Base-by-base conservation (phyloP, 345 rosid species). In the Toxicodendron radicans region DNA sequence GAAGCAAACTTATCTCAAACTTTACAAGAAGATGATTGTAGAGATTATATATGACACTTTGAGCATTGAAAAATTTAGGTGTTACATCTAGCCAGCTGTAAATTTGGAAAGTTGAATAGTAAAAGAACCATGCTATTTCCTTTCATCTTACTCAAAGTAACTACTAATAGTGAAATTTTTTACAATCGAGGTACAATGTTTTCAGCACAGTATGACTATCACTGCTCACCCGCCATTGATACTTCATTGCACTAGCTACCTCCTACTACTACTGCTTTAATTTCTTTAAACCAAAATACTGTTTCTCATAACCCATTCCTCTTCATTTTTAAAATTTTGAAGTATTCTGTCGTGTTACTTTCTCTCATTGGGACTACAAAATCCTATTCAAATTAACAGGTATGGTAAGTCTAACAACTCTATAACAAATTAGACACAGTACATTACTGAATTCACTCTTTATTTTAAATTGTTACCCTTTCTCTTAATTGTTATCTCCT, bases 61-160 rank as follows among this genome's bases (percentile, higher is more conserved):
- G 18, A 49, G 43, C 70, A 16, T 69, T 54, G 60, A 8, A 35
- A 27, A 20, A 13, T 45, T 20, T 69, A 54, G 13, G 17, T 12
- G 59, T 12, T 12, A n/a, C 54, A 12, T 57, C 3, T 27, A 46
- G 58, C 67, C 67, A 59, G 67, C 73, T 75, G 67, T 66, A 67
- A 67, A 66, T 32, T 30, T 14, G 20, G n/a, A 67, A 75, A 67
- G 78, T 48, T 33, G 73, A 67, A 59, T 2, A 68, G 24, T 72
- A 75, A 52, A 13, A 3, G 53, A 59, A 58, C 33, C 58, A 38
- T 41, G 30, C 12, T 3, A 14, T 65, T 12, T 41, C 45, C 64
- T 35, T 41, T 69, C 49, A 11, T 2, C 9, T 53, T 56, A 38
- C 45, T 33, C 38, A 58, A 32, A 54, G 68, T 64, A 64, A 62